A percentile compares a stretch with the other conserved stretches of the same genome.
These are phyloP conservation scores for Lepidopterella palustris DNA, from an alignment of 495 filamentous ascomycete species.

Conservation along the genomic window DNA sequence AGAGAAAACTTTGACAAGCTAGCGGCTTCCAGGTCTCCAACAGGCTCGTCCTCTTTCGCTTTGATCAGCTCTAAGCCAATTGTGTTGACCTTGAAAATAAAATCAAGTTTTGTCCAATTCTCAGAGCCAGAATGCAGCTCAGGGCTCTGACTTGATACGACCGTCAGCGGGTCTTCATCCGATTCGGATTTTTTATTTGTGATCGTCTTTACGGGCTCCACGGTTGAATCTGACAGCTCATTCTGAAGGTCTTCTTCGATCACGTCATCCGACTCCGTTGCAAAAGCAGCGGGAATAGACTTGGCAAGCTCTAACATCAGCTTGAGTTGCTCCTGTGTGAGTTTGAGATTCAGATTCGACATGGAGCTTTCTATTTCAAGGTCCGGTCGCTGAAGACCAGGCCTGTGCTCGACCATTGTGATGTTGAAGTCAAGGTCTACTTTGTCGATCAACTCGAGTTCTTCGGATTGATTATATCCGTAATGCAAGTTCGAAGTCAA, in stretches of 20 bases:
- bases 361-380: constrained; percentile 84
- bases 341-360: constrained; percentile 81
- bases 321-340: constrained; percentile 86
- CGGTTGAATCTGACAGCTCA: constrained; percentile 54
- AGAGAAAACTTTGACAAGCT: constrained; percentile 91
- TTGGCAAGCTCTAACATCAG: constrained; percentile 78
- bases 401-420: constrained; percentile 79
- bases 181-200: constrained; percentile 28
- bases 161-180: constrained; percentile 32
- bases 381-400: constrained; percentile 73
- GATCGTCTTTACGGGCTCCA: constrained; percentile 44
- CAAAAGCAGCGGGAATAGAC: constrained; percentile 81
- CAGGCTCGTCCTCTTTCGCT: constrained; percentile 63
- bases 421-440: constrained; percentile 89
- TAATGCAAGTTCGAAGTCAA: constrained; percentile 89
- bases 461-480: constrained; percentile 61
- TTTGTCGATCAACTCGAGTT: constrained; percentile 92
- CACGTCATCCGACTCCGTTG: constrained; percentile 63
- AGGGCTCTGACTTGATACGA: constrained; percentile 52
- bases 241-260: constrained; percentile 56
- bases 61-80: constrained; percentile 85
- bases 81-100: constrained; percentile 82
- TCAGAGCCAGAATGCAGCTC: constrained; percentile 58
- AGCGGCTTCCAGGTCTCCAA: constrained; percentile 68
- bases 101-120: constrained; percentile 87